A percentile compares a stretch with the other conserved stretches of the same genome.
Conservation (phyloP, 208 protist species). For the Acanthamoeba royreba region DNA sequence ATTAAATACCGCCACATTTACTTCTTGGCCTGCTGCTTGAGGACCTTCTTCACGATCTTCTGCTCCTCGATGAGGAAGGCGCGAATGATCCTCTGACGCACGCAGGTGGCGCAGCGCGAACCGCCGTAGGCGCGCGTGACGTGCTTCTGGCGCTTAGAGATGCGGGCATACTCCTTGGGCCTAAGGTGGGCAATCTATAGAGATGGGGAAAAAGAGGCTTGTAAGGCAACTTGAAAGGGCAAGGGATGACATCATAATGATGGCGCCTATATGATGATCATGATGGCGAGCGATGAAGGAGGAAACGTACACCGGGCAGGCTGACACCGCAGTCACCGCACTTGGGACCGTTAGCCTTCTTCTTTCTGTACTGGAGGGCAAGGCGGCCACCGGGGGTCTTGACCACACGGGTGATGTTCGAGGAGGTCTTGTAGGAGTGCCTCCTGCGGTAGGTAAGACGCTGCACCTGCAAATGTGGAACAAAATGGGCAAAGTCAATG, state of each 20-base stretch:
- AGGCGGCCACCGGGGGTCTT: constrained; percentile 90
- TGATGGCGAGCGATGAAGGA: neutral
- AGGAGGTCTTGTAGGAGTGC: constrained; percentile 81
- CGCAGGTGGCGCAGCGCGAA: constrained; percentile 91
- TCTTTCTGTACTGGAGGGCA: constrained; percentile 92
- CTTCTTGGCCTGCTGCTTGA: constrained; percentile 64
- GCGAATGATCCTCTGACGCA: constrained; percentile 94
- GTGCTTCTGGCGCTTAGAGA: constrained; percentile 91
- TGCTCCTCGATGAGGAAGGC: constrained; percentile 99
- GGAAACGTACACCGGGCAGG: constrained; percentile 77
- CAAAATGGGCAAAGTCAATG: neutral
- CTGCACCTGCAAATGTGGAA: constrained; percentile 72
- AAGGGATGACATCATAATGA: neutral
- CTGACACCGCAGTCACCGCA: constrained; percentile 91
- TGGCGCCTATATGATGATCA: neutral
- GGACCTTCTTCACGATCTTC: constrained; percentile 95
- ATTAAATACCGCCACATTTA: neutral
- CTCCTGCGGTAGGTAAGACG: constrained; percentile 81
- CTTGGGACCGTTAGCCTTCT: constrained; percentile 90
- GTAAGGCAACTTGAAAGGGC: neutral
- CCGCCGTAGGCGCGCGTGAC: constrained; percentile 96
- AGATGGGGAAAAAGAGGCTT: neutral
- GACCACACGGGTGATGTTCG: constrained; percentile 78
- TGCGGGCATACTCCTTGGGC: constrained; percentile 85
- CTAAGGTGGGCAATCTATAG: constrained; percentile 82